Percentiles rank a stretch among this genome's conserved stretches.
Conservation (phyloP, 768 basidiomycete species). For the Lyophyllum shimeji region DNA sequence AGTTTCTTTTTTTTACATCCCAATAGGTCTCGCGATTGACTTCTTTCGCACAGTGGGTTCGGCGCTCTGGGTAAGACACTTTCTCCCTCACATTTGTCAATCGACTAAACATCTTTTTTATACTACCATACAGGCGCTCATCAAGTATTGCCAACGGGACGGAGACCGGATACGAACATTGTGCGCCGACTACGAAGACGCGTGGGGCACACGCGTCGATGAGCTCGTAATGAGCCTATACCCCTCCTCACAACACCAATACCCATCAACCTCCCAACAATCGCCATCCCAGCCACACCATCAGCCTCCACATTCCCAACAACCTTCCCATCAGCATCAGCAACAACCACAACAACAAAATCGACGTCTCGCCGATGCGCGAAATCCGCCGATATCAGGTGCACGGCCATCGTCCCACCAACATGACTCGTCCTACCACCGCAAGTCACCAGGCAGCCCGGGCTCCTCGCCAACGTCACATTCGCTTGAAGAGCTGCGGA, state of each 20-base stretch:
- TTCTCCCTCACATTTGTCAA: slow-evolving; percentile 3
- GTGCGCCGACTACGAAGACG: slow-evolving; percentile 63
- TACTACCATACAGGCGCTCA: slow-evolving; percentile 46
- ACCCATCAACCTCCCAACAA: slow-evolving; percentile 10
- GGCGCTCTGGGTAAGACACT: slow-evolving; percentile 58
- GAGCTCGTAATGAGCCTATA: slow-evolving; percentile 45
- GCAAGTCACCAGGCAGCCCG: slow-evolving; percentile 23
- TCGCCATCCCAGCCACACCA: slow-evolving; percentile 16
- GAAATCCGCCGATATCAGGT: slow-evolving; percentile 22
- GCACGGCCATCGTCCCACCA: slow-evolving; percentile 29
- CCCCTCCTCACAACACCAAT: slow-evolving; percentile 32
- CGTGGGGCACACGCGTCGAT: slow-evolving; percentile 61
- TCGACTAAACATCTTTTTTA: slow-evolving; percentile 10
- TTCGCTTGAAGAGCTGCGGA: slow-evolving; percentile 33
- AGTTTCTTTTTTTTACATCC: slow-evolving; percentile 17
- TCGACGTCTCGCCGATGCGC: slow-evolving; percentile 33
- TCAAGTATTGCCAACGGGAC: slow-evolving; percentile 62
- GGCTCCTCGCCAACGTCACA: slow-evolving; percentile 27
- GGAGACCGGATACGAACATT: slow-evolving; percentile 55
- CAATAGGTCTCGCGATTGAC: not conserved
- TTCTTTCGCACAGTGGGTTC: slow-evolving; percentile 48
- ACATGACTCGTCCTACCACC: slow-evolving; percentile 25
- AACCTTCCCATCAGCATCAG: slow-evolving; percentile 14
- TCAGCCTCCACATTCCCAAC: slow-evolving; percentile 21
- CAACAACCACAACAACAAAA: slow-evolving; percentile 10